Conservation (phyloP, 768 basidiomycete genomes). For the Auriscalpium vulgare region DNA sequence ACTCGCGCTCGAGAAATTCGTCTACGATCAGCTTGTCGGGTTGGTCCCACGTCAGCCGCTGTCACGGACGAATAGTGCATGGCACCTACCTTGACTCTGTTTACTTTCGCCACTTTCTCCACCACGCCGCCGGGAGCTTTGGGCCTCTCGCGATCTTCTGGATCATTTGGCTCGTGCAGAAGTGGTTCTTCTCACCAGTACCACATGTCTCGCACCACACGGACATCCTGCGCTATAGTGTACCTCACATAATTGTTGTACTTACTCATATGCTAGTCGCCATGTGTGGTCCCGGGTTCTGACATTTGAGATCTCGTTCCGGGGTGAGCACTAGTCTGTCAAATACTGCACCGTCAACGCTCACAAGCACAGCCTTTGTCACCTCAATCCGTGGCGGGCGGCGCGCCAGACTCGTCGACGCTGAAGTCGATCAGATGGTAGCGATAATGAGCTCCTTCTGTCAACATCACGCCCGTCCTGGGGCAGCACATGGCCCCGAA, state of each 20-base stretch:
- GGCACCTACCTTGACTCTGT: constrained; percentile 8
- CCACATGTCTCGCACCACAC: no score
- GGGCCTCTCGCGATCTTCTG: no score
- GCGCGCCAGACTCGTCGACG: no score
- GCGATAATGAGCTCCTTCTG: neutral
- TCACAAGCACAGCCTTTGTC: no score
- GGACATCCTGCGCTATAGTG: no score
- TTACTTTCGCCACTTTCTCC: neutral
- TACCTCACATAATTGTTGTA: neutral
- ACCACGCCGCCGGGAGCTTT: no score
- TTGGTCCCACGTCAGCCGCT: constrained; percentile 39
- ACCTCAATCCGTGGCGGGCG: no score
- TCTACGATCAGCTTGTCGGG: constrained; percentile 57
- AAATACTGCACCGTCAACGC: no score
- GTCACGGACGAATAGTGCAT: constrained; percentile 27
- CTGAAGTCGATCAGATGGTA: neutral
- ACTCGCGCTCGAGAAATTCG: constrained; percentile 57
- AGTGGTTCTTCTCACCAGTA: neutral
- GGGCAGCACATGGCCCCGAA: constrained; percentile 6
- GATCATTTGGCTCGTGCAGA: neutral
- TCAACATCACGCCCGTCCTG: neutral
- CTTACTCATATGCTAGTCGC: neutral
- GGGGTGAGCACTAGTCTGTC: no score
- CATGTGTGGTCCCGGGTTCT: no score
- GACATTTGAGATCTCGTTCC: no score